These are phyloP conservation scores for Aphanomyces astaci DNA, from an alignment of 352 stramenopile species.

Conservation along the genomic window DNA sequence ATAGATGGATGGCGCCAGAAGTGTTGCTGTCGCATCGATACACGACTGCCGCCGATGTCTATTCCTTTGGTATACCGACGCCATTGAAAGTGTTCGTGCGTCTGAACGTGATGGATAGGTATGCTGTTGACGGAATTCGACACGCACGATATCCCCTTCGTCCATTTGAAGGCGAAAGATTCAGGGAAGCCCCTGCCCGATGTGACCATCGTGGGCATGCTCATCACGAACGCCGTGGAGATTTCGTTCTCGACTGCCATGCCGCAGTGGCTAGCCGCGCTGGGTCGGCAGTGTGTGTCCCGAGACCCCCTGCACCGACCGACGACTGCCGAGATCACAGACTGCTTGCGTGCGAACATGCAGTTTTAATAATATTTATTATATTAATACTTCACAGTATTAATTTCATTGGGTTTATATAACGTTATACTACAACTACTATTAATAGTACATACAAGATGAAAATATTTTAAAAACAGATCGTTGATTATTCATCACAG, in stretches of 20 bases:
- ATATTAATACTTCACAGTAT: too few relatives aligned
- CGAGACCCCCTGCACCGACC: not conserved
- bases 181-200: not conserved
- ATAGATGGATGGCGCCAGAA: not conserved
- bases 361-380: too few relatives aligned
- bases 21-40: not conserved
- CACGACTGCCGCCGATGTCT: not conserved
- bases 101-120: not conserved
- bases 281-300: not conserved
- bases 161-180: not conserved
- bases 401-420: too few relatives aligned
- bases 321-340: not conserved
- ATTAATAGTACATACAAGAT: too few relatives aligned
- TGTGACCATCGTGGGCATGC: not conserved
- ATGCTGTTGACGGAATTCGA: not conserved
- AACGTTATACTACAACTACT: too few relatives aligned
- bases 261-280: not conserved
- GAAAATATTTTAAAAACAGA: too few relatives aligned
- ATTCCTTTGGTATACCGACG: constrained; percentile 5
- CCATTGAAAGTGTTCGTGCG: not conserved
- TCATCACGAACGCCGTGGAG: not conserved
- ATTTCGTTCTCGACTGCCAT: not conserved
- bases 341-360: not conserved
- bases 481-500: too few relatives aligned
- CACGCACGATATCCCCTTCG: not conserved